These are phyloP conservation scores for Metschnikowia dekortorum DNA, from an alignment of 805 yeast genomes.

Conservation along the genomic window DNA sequence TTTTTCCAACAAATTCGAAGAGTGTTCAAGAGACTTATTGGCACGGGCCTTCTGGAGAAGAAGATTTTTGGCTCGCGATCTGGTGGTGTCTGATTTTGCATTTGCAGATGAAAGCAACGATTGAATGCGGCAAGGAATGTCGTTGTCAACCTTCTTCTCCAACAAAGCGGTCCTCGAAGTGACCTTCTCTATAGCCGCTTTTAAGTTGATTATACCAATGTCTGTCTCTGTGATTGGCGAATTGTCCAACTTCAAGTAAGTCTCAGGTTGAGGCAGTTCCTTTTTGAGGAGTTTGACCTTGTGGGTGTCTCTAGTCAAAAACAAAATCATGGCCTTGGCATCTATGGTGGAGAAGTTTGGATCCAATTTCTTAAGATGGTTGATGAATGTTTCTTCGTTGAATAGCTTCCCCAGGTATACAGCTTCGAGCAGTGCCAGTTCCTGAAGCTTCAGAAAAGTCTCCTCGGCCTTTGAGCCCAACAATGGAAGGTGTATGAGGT, in stretches of 20 bases:
- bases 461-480: constrained; percentile 4
- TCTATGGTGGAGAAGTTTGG: constrained; percentile 20
- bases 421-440: constrained; percentile 8
- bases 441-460: background rate
- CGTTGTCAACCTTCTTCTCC: constrained; percentile 17
- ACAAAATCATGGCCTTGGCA: constrained; percentile 23
- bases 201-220: constrained; percentile 26
- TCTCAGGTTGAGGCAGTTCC: background rate
- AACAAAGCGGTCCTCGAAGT: constrained; percentile 17
- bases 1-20: constrained; percentile 17
- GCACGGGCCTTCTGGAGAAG: constrained; percentile 15
- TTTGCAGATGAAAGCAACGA: constrained; percentile 8
- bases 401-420: constrained; percentile 16
- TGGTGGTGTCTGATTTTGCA: constrained; percentile 13
- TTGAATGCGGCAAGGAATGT: constrained; percentile 16
- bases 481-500: constrained; percentile 17
- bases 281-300: constrained; percentile 1
- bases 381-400: constrained; percentile 11
- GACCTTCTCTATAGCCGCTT: constrained; percentile 18
- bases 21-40: constrained; percentile 17
- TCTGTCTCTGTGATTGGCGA: constrained; percentile 25
- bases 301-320: constrained; percentile 24
- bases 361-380: constrained; percentile 6
- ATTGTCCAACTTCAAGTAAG: constrained; percentile 21
- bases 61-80: constrained; percentile 17